Conservation (phyloP, 257 asterid species). For the Linderniella brevidens region DNA sequence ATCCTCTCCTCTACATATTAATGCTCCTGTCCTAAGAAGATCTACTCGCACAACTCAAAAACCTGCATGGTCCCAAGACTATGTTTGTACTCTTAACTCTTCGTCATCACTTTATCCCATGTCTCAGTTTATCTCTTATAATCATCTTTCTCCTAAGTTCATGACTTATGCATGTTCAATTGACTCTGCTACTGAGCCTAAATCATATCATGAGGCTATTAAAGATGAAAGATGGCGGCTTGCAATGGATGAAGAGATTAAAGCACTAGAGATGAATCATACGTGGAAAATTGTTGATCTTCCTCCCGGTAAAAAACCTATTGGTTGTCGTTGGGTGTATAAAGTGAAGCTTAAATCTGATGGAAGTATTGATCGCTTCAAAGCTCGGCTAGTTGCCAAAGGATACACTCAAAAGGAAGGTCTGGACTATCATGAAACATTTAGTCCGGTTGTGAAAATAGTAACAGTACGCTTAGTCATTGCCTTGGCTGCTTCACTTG, state of each 20-base stretch:
- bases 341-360: neutral
- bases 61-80: no score
- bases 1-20: no score
- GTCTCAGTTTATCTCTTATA: no score
- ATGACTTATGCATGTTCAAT: no score
- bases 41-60: no score
- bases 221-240: neutral
- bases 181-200: neutral
- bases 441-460: neutral
- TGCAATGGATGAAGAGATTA: neutral
- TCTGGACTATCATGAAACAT: neutral
- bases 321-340: neutral
- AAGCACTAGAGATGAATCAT: neutral
- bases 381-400: neutral
- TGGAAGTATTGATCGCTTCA: neutral
- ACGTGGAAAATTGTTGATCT: neutral
- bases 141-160: no score
- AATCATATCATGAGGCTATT: neutral
- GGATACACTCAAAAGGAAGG: constrained; percentile 2
- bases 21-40: no score
- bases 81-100: no score
- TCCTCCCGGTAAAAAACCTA: neutral
- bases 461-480: neutral
- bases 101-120: no score
- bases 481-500: neutral